Evolutionary conservation across 2,329 filamentous ascomycete species (phyloP).

Genomic region (Fusarium algeriense): DNA sequence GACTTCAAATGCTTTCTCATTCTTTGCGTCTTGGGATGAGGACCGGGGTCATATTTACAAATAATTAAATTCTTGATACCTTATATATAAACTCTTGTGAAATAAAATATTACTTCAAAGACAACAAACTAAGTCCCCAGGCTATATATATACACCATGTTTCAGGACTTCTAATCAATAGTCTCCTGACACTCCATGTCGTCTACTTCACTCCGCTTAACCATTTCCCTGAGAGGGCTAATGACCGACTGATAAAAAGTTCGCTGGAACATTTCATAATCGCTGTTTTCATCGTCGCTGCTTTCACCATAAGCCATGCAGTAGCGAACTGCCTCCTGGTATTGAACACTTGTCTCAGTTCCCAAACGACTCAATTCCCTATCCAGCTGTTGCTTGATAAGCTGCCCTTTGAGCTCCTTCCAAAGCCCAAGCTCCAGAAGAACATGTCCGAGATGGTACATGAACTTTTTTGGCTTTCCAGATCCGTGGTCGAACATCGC

Average conservation of each 20-base stretch:
- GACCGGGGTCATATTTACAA: background rate
- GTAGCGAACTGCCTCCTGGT: slow-evolving; percentile 16
- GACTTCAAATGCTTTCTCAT: slow-evolving; percentile 14
- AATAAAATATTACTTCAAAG: background rate
- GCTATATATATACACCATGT: background rate
- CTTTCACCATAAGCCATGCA: background rate
- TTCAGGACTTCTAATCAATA: background rate
- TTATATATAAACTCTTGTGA: background rate
- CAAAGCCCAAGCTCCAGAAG: slow-evolving; percentile 9
- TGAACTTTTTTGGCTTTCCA: background rate
- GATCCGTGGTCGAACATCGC: background rate
- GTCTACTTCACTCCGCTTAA: background rate
- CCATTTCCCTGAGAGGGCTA: slow-evolving; percentile 11
- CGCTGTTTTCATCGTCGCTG: background rate
- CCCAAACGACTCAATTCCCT: background rate
- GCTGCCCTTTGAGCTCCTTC: background rate
- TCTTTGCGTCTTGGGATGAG: background rate
- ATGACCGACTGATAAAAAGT: slow-evolving; percentile 13
- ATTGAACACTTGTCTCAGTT: background rate
- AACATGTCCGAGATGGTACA: slow-evolving; percentile 4
- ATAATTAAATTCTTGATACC: background rate
- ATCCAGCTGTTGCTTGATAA: background rate
- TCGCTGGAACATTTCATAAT: slow-evolving; percentile 9
- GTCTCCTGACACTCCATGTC: background rate
- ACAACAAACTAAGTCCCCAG: background rate